These are phyloP conservation scores for Boletus fagicola DNA, from an alignment of 768 basidiomycete species.

Conservation along the genomic window DNA sequence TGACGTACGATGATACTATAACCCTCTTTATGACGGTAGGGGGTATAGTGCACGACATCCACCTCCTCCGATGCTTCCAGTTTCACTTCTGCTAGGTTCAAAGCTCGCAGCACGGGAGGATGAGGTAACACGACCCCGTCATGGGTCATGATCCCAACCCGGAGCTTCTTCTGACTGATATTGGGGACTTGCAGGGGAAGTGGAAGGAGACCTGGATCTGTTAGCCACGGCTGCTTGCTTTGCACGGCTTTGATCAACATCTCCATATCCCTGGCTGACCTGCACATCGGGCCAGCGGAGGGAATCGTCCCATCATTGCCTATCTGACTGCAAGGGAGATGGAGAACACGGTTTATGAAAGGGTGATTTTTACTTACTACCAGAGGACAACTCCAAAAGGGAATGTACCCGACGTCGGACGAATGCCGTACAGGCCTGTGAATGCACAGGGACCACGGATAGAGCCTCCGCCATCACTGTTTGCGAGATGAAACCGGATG, in stretches of 20 bases:
- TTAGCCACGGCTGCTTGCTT: slow-evolving; percentile 39
- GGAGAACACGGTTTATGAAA: slow-evolving; percentile 3
- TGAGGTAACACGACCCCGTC: slow-evolving; percentile 40
- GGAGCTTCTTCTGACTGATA: slow-evolving; percentile 29
- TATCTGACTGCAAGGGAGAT: slow-evolving; percentile 19
- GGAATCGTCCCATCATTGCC: slow-evolving; percentile 19
- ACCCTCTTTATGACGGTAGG: slow-evolving; percentile 36
- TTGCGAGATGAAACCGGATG: background rate
- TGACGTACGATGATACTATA: slow-evolving; percentile 32
- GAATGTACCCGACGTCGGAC: slow-evolving; percentile 37
- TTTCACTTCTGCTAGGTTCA: slow-evolving; percentile 37
- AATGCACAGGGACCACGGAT: slow-evolving; percentile 39
- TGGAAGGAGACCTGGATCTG: slow-evolving; percentile 36
- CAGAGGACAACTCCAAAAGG: slow-evolving; percentile 11
- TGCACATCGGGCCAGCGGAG: slow-evolving; percentile 28
- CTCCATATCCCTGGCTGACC: slow-evolving; percentile 26
- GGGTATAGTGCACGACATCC: slow-evolving; percentile 38
- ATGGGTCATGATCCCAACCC: slow-evolving; percentile 30
- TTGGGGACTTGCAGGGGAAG: slow-evolving; percentile 28
- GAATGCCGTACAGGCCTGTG: slow-evolving; percentile 41
- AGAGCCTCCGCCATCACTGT: slow-evolving; percentile 36
- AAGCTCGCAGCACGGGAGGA: slow-evolving; percentile 42
- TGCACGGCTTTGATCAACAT: slow-evolving; percentile 23
- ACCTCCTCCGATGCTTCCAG: slow-evolving; percentile 34
- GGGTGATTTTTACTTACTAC: slow-evolving; percentile 18